Evolutionary conservation across 192 early-diverging fungal species (phyloP).

Genomic region (Cetraspora pellucida): DNA sequence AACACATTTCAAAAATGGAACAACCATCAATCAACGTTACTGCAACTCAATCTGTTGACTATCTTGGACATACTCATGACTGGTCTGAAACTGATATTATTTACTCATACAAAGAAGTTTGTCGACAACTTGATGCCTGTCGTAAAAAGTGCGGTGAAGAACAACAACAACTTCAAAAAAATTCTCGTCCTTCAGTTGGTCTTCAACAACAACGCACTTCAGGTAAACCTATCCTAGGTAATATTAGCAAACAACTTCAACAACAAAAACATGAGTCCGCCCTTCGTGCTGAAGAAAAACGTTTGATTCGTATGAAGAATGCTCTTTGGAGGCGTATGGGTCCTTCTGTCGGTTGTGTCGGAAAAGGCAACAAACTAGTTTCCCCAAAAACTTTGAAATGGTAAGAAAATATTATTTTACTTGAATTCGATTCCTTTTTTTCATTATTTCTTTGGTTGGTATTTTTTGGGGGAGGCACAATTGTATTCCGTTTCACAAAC

Average conservation of each 20-base stretch:
- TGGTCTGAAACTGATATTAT: constrained; percentile 24
- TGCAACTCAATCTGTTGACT: constrained; percentile 4
- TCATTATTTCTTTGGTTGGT: background rate
- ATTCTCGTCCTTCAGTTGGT: background rate
- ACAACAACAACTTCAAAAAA: background rate
- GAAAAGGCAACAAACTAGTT: constrained; percentile 18
- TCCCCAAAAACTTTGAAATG: constrained; percentile 29
- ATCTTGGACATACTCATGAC: constrained; percentile 22
- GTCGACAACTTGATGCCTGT: background rate
- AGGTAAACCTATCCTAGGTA: background rate
- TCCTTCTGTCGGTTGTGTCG: background rate
- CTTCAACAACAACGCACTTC: background rate
- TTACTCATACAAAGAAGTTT: constrained; percentile 17
- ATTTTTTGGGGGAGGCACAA: background rate
- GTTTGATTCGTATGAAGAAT: constrained; percentile 27
- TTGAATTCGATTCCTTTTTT: background rate
- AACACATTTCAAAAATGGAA: constrained; percentile 25
- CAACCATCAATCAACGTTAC: constrained; percentile 1
- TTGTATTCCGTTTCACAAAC: background rate
- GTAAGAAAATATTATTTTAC: constrained; percentile 14
- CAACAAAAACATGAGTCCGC: background rate
- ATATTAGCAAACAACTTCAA: constrained; percentile 6
- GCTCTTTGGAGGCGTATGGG: constrained; percentile 30
- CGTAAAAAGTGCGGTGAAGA: constrained; percentile 1
- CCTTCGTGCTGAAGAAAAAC: constrained; percentile 18